Base-by-base conservation (phyloP, 441 rosid genomes). In the Pelargonium fulgidum region DNA sequence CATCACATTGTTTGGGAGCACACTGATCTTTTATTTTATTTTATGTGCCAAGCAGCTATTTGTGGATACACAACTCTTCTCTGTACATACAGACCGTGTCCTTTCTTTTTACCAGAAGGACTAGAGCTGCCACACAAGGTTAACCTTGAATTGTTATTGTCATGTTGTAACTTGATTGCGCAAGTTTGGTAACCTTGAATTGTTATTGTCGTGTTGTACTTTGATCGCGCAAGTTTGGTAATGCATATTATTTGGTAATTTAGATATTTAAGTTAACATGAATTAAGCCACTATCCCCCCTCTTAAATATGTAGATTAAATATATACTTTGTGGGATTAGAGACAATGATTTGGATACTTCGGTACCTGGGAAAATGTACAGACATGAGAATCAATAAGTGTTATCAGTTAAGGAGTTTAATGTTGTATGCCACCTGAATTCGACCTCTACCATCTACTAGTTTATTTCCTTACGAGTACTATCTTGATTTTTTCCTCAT, bases 51-150 rank as follows among this genome's bases (percentile, higher is more conserved):
- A 75, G 68, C 96, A 90, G 98, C 91, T 73, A 64, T 92, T 94
- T 19, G 84, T 87, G 86, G 99, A 92, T 78, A 92, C 99, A 13
- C 99, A 94, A 76, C 96, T 92, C 80, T 94, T 94, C 87, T 89
- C 96, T 64, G 96, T 90, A 78, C 99, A 90, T 75, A 90, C 99
- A 63, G 98, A 90, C 84, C 92, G 83, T 10, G 93, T 87, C 65
- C 99, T 90, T 72, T 90, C 97, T 17, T 90, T 86, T 76, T 83
- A 86, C 79, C 99, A 94, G 86, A 90, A 92, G 87, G 90, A 90
- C 73, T 90, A 87, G 84, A 24, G 68, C 66, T 4, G 61, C 62
- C 59, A 59, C 66, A 68, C 63, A 64, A 62, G 50, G 48, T 16
- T 29, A 62, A 56, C 45, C 62, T 39, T 48, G 64, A 63, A 7